Percentiles rank a stretch among this genome's conserved stretches.
Evolutionary conservation across 2,329 filamentous ascomycete genomes (phyloP).

Genomic region (Fusarium incarnatum): DNA sequence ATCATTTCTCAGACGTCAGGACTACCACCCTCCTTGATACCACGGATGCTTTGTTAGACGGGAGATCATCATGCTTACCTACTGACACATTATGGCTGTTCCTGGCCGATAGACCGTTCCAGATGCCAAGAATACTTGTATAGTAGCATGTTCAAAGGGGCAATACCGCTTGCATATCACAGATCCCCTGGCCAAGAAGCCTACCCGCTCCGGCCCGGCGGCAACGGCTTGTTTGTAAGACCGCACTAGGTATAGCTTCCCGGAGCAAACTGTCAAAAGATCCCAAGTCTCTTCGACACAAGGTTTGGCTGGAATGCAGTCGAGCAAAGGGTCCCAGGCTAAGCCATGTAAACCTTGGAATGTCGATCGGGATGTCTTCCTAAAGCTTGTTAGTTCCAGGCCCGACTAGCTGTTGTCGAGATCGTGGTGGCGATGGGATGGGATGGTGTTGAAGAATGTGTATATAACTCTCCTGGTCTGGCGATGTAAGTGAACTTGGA

Average conservation of each 20-base stretch:
- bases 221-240: conserved; percentile 15
- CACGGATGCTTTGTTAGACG: not conserved
- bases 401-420: not conserved
- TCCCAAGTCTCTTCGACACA: not conserved
- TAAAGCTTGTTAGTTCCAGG: conserved; percentile 3
- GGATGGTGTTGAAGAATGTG: not conserved
- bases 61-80: not conserved
- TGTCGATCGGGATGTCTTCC: conserved; percentile 7
- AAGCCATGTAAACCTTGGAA: conserved; percentile 19
- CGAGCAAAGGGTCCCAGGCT: not conserved
- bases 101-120: not conserved
- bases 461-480: conserved; percentile 22
- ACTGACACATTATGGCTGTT: not conserved
- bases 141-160: not conserved
- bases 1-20: not conserved
- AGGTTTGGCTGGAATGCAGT: conserved; percentile 2
- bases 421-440: conserved; percentile 7
- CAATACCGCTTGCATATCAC: not conserved
- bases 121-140: not conserved
- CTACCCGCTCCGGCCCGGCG: conserved; percentile 22
- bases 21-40: not conserved
- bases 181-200: not conserved
- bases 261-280: conserved; percentile 3
- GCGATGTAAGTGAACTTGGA: not conserved
- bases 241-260: conserved; percentile 6